Conservation (phyloP, 805 yeast genomes). For the Candida argentea region DNA sequence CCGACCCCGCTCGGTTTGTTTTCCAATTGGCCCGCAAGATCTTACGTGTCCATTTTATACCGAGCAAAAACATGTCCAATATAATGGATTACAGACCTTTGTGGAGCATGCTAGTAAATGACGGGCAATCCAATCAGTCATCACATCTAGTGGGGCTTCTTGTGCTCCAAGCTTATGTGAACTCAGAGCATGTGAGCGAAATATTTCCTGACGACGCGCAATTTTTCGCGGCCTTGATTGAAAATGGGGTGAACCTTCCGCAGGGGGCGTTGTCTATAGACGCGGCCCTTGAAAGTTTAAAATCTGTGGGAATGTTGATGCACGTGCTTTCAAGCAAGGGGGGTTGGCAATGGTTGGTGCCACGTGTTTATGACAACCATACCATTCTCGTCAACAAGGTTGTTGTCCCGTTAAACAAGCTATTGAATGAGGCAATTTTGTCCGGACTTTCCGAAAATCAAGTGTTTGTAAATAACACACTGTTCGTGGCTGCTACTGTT, state of each 20-base stretch:
- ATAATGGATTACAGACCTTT: slow-evolving; percentile 6
- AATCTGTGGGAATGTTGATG: not conserved
- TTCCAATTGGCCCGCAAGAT: slow-evolving; percentile 14
- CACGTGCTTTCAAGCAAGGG: no score
- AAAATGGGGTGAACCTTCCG: not conserved
- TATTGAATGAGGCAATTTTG: no score
- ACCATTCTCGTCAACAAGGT: no score
- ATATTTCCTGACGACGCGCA: no score
- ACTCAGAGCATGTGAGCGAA: no score
- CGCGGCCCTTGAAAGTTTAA: not conserved
- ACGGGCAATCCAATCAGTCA: slow-evolving; percentile 13
- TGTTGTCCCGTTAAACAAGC: no score
- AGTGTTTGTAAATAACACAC: no score
- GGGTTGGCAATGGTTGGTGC: no score
- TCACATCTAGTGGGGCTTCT: no score
- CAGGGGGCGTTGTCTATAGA: not conserved
- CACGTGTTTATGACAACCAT: no score
- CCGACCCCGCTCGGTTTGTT: slow-evolving; percentile 19
- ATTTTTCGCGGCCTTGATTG: not conserved
- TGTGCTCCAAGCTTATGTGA: slow-evolving; percentile 10
- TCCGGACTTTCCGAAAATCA: no score
- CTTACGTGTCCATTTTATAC: slow-evolving; percentile 10
- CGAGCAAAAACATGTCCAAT: slow-evolving; percentile 4
- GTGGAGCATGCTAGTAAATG: slow-evolving; percentile 5
- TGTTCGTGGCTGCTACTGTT: no score